Base-by-base conservation (phyloP, 2,329 filamentous ascomycete species). In the Beauveria pseudobassiana region DNA sequence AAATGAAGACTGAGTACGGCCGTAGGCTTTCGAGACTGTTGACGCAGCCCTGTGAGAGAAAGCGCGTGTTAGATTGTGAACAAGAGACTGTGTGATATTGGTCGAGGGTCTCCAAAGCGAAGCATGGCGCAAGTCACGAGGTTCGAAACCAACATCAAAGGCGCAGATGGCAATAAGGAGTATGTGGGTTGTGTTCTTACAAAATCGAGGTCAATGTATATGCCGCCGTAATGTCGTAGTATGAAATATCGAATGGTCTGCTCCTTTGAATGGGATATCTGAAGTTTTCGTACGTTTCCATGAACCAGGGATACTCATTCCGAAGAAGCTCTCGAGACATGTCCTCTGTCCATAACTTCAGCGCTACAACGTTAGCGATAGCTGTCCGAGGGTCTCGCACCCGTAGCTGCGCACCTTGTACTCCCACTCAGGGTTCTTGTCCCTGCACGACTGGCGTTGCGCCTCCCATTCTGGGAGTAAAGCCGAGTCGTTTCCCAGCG, bases 231-330 rank as follows among this genome's bases (percentile, higher is more conserved):
- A 72, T 89, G 83, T 55, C 85, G 79, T 38, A 91, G 79, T 24
- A 90, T 81, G 70, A 91, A 90, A 75, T 91, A 91, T 54, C 88
- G 81, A 65, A 91, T 87, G 16, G 87, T 79, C 68, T 91, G 87
- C 43, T 87, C 87, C 87, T 83, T 72, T 90, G 87, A 62, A 91
- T 89, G 5, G 86, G 85, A 70, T 87, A 88, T 24, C 77, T 79
- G 73, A 90, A 91, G 63, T 80, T 81, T 67, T 88, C 83, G 67
- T 87, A 91, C 0, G 86, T 90, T 59, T 85, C 80, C 9, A 88
- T 73, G 71, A 89, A 90, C 86, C 87, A 90, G 3, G 87, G 85
- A 66, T 90, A 90, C 71, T 90, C 82, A 40, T 78, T 77, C 26
- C 80, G 80, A 66, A 91, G 88, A 67, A 91, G 90, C 6, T 88